phyloP scores from a whole-genome alignment of 139 green algal genomes.

The Astrephomene gubernaculifera region DNA sequence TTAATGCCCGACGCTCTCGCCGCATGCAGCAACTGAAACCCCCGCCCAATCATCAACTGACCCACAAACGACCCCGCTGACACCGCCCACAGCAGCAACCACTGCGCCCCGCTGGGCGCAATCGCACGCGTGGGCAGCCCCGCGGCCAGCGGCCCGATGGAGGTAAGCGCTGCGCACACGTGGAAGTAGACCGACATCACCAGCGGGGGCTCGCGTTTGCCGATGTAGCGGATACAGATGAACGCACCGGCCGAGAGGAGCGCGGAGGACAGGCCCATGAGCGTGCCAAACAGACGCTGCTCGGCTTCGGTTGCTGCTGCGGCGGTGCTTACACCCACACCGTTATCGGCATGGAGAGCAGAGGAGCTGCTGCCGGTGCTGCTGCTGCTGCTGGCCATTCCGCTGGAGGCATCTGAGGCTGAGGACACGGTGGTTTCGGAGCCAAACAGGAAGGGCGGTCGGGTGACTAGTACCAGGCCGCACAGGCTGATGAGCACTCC shows the following conservation, averaged over 20 bases:
- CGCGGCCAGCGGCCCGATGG: conserved; percentile 42
- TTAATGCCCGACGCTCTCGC: conserved; percentile 53
- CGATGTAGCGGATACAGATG: conserved; percentile 57
- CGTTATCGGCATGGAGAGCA: not conserved
- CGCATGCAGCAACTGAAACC: conserved; percentile 59
- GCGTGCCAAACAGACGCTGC: conserved; percentile 38
- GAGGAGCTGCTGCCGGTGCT: not conserved
- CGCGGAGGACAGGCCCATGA: conserved; percentile 47
- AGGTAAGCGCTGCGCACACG: conserved; percentile 40
- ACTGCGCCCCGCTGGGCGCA: conserved; percentile 4
- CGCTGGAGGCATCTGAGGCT: too few relatives aligned
- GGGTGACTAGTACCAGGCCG: conserved; percentile 54
- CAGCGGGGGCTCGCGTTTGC: conserved; percentile 40
- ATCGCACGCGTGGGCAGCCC: conserved; percentile 44
- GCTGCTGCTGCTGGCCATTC: too few relatives aligned
- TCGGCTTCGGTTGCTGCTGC: not conserved
- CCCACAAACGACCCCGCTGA: conserved; percentile 50
- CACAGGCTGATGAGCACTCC: conserved; percentile 46
- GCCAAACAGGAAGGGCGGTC: conserved; percentile 58
- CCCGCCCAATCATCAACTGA: conserved; percentile 53
- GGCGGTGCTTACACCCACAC: not conserved
- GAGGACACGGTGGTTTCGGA: too few relatives aligned
- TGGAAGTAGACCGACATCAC: conserved; percentile 68
- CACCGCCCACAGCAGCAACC: conserved; percentile 53
- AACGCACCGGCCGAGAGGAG: conserved; percentile 58